Evolutionary conservation across 2,329 filamentous ascomycete genomes (phyloP).

Genomic region (Cucurbitaria berberidis): DNA sequence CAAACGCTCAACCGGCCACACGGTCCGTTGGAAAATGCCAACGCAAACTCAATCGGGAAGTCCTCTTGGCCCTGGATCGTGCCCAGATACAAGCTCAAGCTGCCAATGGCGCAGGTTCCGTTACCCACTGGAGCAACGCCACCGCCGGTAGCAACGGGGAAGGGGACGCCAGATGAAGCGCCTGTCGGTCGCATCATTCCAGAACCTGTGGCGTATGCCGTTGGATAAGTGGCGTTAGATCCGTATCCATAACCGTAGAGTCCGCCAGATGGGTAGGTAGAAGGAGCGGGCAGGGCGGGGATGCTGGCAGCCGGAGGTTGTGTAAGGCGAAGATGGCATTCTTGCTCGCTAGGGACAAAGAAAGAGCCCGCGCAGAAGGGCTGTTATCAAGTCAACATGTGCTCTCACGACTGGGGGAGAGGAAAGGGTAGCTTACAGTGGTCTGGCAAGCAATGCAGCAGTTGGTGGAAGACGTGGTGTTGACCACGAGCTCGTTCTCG

Average conservation of each 20-base stretch:
- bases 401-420: neutral
- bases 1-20: slow-evolving; percentile 28
- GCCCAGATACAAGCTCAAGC: slow-evolving; percentile 24
- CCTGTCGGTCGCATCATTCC: slow-evolving; percentile 5
- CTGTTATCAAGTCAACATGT: slow-evolving; percentile 3
- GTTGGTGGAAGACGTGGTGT: slow-evolving; percentile 12
- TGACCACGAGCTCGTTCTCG: slow-evolving; percentile 25
- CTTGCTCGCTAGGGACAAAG: slow-evolving; percentile 20
- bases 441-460: slow-evolving; percentile 39
- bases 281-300: slow-evolving; percentile 2
- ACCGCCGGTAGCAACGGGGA: slow-evolving; percentile 1
- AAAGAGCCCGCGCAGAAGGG: slow-evolving; percentile 34
- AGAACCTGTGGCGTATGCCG: slow-evolving; percentile 7
- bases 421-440: slow-evolving; percentile 14
- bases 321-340: slow-evolving; percentile 35
- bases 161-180: neutral
- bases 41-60: slow-evolving; percentile 21
- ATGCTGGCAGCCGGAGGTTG: slow-evolving; percentile 7
- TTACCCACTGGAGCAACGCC: neutral
- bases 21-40: slow-evolving; percentile 30
- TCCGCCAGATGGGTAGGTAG: slow-evolving; percentile 3
- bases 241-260: neutral
- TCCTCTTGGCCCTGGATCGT: slow-evolving; percentile 21
- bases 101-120: slow-evolving; percentile 16
- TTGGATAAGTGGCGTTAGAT: neutral